phyloP scores from a whole-genome alignment of 2,329 filamentous ascomycete species.

The Huntiella abstrusa region DNA sequence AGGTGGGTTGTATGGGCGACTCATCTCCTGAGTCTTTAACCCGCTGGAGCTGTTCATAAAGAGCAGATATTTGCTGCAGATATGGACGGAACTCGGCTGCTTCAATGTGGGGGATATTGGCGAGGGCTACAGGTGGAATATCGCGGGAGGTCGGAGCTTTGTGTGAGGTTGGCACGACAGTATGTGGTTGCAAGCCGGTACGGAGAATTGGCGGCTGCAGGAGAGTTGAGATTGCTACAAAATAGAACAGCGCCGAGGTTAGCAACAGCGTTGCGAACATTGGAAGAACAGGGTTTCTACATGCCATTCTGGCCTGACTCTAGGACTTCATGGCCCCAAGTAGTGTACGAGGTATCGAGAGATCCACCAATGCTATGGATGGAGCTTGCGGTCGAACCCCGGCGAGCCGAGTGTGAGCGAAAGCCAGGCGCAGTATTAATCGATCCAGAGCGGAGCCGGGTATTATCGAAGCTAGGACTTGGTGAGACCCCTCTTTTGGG shows the following conservation, averaged over 20 bases:
- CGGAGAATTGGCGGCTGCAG: constrained; percentile 78
- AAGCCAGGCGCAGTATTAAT: constrained; percentile 1
- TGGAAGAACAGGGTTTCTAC: constrained; percentile 11
- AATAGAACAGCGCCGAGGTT: background rate
- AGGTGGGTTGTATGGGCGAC: constrained; percentile 15
- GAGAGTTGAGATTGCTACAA: constrained; percentile 71
- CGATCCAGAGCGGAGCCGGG: background rate
- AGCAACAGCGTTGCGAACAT: background rate
- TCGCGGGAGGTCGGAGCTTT: constrained; percentile 72
- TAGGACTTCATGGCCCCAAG: constrained; percentile 34
- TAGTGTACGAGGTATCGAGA: constrained; percentile 47
- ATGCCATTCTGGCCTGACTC: constrained; percentile 74
- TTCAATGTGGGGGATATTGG: constrained; percentile 71
- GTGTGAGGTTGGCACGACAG: constrained; percentile 50
- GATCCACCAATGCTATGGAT: constrained; percentile 73
- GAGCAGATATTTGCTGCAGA: constrained; percentile 60
- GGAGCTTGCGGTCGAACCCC: constrained; percentile 70
- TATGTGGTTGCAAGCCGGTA: constrained; percentile 69
- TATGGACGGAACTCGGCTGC: constrained; percentile 67
- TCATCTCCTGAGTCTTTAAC: constrained; percentile 63
- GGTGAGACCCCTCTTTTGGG: constrained; percentile 8
- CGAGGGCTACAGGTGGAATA: constrained; percentile 81
- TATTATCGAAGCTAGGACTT: constrained; percentile 8
- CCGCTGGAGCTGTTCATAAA: constrained; percentile 78
- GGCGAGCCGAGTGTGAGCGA: constrained; percentile 32